Conservation (phyloP, 164 flowering plant species). For the Stephania japonica region DNA sequence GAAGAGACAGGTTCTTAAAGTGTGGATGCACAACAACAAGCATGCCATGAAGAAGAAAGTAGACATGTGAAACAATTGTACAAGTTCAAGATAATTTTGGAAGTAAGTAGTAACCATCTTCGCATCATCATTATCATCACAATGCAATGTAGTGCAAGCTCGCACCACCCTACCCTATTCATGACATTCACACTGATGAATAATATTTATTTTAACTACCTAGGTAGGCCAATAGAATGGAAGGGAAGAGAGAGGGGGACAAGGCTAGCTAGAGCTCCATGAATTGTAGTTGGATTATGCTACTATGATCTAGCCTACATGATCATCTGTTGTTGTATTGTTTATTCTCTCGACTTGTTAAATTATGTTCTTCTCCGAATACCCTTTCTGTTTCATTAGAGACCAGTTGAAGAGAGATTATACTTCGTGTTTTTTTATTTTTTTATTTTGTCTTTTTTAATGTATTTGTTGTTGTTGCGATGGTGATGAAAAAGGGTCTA, state of each 20-base stretch:
- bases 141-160: too few relatives aligned
- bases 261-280: background rate
- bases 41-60: conserved; percentile 48
- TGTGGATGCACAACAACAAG: conserved; percentile 78
- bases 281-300: background rate
- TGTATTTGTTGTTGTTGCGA: background rate
- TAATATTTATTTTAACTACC: too few relatives aligned
- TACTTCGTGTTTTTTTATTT: background rate
- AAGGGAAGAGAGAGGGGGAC: background rate
- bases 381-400: background rate
- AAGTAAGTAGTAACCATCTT: too few relatives aligned
- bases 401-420: too few relatives aligned
- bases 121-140: too few relatives aligned
- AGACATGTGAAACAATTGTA: conserved; percentile 14
- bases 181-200: background rate
- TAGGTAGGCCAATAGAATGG: background rate
- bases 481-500: too few relatives aligned
- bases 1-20: conserved; percentile 50
- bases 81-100: too few relatives aligned
- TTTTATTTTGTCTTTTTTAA: background rate
- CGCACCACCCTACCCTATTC: too few relatives aligned
- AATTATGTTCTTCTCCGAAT: background rate
- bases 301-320: background rate
- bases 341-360: background rate
- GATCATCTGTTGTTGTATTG: background rate